Evolutionary conservation across 2,329 filamentous ascomycete species (phyloP), one percentile per base, ranked within the genome.

Genomic region (Podosphaera xanthii): DNA sequence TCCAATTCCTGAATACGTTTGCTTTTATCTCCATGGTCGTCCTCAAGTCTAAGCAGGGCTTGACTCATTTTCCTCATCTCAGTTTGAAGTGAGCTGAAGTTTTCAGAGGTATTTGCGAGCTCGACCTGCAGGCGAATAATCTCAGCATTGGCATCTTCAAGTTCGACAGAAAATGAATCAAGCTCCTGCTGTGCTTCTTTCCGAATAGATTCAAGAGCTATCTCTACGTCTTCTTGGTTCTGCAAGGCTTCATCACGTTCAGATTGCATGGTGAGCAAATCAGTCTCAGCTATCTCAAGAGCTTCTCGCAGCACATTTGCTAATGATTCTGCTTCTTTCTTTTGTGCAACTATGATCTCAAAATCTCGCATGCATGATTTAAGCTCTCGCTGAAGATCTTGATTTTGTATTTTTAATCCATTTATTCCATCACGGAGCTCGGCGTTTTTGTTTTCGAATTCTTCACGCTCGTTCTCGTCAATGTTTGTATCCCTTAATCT

Each of bases 31-130:
- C 87, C 82, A 59, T 91, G 86, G 65, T 94, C 89, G 69, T 97
- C 90, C 69, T 97, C 92, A 0, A 98, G 77, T 52, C 87, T 78
- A 38, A 96, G 78, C 4, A 97, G 77, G 31, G 85, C 85, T 65
- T 95, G 88, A 66, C 86, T 94, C 71, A 96, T 84, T 65, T 84
- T 84, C 63, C 90, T 86, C 83, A 98, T 92, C 74, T 97, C 92
- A 61, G 85, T 82, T 68, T 97, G 91, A 58, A 98, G 73, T n/a
- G 87, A 86, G 63, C 84, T 82, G 70, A 96, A 91, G 68, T 92
- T 94, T 67, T 97, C 90, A 10, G 82, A 82, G 58, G 84, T 81
- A 63, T 87, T 84, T 62, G 81, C 79, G 12, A 95, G 73, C 48
- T 92, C 87, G 12, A 79, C 76, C 60, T 84, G 79, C 34, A 92